These are phyloP conservation scores for Aspergillus udagawae DNA, from an alignment of 2,329 filamentous ascomycete species.

Conservation along the genomic window DNA sequence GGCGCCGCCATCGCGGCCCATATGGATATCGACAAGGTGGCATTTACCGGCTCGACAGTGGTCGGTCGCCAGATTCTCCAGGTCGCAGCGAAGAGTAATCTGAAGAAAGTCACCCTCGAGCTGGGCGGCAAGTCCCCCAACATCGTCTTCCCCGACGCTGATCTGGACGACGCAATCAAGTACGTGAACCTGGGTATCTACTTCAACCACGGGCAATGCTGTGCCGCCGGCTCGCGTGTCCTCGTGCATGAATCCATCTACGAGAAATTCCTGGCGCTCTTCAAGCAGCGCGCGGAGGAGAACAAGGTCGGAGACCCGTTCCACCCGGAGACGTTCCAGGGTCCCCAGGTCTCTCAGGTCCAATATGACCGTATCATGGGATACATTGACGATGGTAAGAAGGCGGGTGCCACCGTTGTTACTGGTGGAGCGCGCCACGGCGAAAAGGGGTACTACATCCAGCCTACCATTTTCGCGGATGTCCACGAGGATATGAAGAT, in stretches of 20 bases:
- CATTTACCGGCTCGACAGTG: constrained; percentile 60
- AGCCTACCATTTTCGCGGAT: constrained; percentile 77
- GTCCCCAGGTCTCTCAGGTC: constrained; percentile 74
- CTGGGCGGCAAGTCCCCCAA: constrained; percentile 25
- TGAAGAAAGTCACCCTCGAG: constrained; percentile 61
- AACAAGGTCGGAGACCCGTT: constrained; percentile 82
- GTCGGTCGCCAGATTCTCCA: constrained; percentile 60
- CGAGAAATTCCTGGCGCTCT: constrained; percentile 61
- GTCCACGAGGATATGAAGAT: constrained; percentile 68
- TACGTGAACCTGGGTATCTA: constrained; percentile 26
- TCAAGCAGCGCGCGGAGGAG: constrained; percentile 68
- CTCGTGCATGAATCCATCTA: constrained; percentile 23
- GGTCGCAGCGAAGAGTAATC: constrained; percentile 57
- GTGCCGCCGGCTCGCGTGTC: constrained; percentile 22
- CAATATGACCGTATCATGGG: constrained; percentile 85
- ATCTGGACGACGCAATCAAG: constrained; percentile 24
- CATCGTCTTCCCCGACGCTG: constrained; percentile 24
- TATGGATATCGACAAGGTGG: constrained; percentile 63
- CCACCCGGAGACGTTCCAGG: constrained; percentile 73
- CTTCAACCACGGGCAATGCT: constrained; percentile 26
- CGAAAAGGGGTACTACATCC: constrained; percentile 78
- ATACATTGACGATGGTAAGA: constrained; percentile 61
- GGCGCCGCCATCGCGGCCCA: constrained; percentile 64
- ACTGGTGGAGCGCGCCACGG: constrained; percentile 67
- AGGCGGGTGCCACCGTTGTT: constrained; percentile 61